Conservation (phyloP, 1,139 yeast species). For the Candida mesenterica region DNA sequence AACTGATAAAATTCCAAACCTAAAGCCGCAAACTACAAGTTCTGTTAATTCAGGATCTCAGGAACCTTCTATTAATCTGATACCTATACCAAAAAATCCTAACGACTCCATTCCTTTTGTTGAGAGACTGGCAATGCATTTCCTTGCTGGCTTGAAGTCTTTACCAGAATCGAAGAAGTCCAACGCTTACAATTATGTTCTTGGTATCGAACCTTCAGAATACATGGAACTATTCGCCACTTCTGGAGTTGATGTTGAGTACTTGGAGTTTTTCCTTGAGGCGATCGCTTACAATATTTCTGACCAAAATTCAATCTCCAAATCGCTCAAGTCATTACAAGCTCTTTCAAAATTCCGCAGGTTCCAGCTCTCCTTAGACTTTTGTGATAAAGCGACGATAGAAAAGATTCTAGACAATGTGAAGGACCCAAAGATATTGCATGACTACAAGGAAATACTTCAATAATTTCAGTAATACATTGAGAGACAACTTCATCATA, state of each 20-base stretch:
- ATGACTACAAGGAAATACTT: constrained; percentile 6
- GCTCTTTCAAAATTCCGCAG: constrained; percentile 25
- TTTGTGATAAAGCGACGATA: constrained; percentile 14
- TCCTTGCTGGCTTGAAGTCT: constrained; percentile 25
- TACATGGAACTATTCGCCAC: constrained; percentile 35
- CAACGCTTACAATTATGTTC: constrained; percentile 41
- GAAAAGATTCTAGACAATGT: constrained; percentile 8
- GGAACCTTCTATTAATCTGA: too few species aligned
- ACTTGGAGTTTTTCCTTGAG: constrained; percentile 51
- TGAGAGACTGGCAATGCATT: constrained; percentile 30
- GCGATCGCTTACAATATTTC: constrained; percentile 28
- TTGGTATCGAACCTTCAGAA: constrained; percentile 28
- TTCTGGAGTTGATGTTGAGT: constrained; percentile 59
- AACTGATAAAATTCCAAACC: not conserved
- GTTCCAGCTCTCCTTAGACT: constrained; percentile 23
- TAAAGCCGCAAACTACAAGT: not conserved
- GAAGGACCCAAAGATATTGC: constrained; percentile 3
- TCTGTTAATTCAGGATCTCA: too few species aligned
- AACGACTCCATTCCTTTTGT: constrained; percentile 15
- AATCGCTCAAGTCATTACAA: constrained; percentile 17
- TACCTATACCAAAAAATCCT: too few species aligned
- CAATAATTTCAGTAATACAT: constrained; percentile 1
- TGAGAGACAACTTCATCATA: too few species aligned
- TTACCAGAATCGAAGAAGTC: constrained; percentile 28
- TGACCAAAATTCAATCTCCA: constrained; percentile 20